Base-by-base conservation (phyloP, 257 asterid species). In the Ballota nigra region DNA sequence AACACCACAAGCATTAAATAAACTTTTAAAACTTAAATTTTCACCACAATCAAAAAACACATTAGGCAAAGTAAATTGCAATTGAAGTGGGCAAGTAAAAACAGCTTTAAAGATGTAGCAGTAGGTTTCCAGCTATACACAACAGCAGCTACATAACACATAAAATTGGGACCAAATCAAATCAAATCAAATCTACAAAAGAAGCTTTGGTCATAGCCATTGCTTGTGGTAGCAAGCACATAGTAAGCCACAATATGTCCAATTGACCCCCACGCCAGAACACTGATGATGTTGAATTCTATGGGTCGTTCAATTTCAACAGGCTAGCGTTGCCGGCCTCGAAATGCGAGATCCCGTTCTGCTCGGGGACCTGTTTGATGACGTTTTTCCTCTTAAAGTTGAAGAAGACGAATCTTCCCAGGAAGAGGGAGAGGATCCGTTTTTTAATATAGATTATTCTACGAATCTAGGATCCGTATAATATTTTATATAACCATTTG, bases 161-260 rank as follows among this genome's bases (percentile, higher is more conserved):
- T n/a, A n/a, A n/a, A n/a, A n/a, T n/a, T n/a, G n/a, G n/a, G n/a
- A n/a, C n/a, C n/a, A n/a, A n/a, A n/a, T 11, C n/a, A 10, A 3
- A 40, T 9, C 5, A 9, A 0, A 13, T 12, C 18, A 41, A 4
- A 19, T 55, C 49, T 68, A 60, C 72, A 63, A 12, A 94, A 95
- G 97, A 95, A 95, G 38, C 71, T 86, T 38, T 98, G 99, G 75
- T 95, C 95, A 68, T 95, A 95, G 64, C 99, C 99, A 59, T 95
- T 95, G 92, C 89, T 85, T 0, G 98, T 80, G n/a, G 98, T 95
- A 7, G 99, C 99, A 47, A 92, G 96, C 38, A 95, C 83, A 16
- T 92, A 95, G 47, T 89, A 95, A 38, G 98, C 99, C 9, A 95
- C 97, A 40, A 95, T 90, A 38, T 95, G 99, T 1, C 99, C 99